Evolutionary conservation across 1,284 basidiomycete genomes (phyloP), one percentile per base, ranked within the genome.

Genomic region (Clitocybe nebularis): DNA sequence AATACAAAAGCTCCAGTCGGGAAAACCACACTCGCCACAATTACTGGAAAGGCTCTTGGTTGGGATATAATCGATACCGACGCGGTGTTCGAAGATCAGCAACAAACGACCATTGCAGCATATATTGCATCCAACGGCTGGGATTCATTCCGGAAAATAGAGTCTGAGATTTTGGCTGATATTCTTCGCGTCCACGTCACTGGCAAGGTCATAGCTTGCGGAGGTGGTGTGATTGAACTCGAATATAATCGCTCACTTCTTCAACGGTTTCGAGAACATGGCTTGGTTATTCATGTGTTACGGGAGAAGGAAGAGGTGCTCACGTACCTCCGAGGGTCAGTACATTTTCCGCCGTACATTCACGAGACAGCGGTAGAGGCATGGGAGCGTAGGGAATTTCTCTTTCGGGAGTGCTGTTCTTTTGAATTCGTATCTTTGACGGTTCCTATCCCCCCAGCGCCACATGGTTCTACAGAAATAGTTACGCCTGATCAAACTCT

Each of bases 11-110:
- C 8, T 11, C 14, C 26, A 58, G 57, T 54, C 21, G 58, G 58
- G 14, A 60, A 58, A 45, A 54, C 55, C n/a, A 57, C 55, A 2
- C 50, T 60, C 19, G 58, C 55, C 10, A 48, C 46, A 6, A 51
- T 57, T 11, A 47, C 53, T n/a, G 50, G 53, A 21, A 55, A 54
- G 39, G 54, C 58, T 7, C 43, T 60, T 3, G 52, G 52, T 30
- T 60, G 57, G 57, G 52, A 50, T 16, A 46, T 55, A 21, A 40
- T 58, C 37, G 58, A 60, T 44, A 54, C 56, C 2, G 57, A 60
- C 45, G 36, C 39, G 6, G 46, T 56, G 16, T 53, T 60, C 30
- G 55, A 59, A 32, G 36, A 46, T 10, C 45, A 46, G 25, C 43
- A 54, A 7, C 39, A 36, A 7, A 50, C 45, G 9, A 41, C 49